Evolutionary conservation across 352 stramenopile species (phyloP).

Genomic region (Pythium scleroteichum): DNA sequence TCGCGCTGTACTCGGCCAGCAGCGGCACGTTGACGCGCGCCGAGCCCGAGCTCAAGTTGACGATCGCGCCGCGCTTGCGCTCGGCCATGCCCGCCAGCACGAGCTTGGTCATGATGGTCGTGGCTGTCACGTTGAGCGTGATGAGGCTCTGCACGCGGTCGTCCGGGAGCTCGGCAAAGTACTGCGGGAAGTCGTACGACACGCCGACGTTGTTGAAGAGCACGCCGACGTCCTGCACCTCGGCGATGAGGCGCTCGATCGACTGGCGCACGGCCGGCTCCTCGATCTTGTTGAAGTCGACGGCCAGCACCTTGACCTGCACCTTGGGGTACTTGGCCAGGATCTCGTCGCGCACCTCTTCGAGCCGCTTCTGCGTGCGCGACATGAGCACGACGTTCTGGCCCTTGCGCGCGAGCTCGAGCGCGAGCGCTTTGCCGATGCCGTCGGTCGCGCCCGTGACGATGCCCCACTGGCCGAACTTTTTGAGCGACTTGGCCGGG

Average conservation of each 20-base stretch:
- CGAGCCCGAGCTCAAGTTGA: conserved; percentile 98
- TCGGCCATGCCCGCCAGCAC: conserved; percentile 93
- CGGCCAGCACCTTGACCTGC: conserved; percentile 85
- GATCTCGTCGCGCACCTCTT: conserved; percentile 94
- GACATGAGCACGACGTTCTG: conserved; percentile 98
- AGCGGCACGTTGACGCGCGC: conserved; percentile 95
- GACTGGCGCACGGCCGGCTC: conserved; percentile 55
- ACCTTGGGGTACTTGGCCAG: conserved; percentile 90
- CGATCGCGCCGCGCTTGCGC: conserved; percentile 93
- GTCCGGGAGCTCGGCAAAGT: conserved; percentile 96
- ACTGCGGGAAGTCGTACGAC: conserved; percentile 98
- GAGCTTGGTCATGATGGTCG: conserved; percentile 85
- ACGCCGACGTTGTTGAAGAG: conserved; percentile 99
- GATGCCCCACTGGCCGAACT: conserved; percentile 97
- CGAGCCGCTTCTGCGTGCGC: conserved; percentile 95
- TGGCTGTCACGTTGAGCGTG: conserved; percentile 82
- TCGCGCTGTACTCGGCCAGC: conserved; percentile 96
- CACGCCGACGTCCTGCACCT: conserved; percentile 94
- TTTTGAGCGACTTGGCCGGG: conserved; percentile 91
- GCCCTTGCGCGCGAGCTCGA: conserved; percentile 96
- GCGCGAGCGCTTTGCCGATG: conserved; percentile 90
- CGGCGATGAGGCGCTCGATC: conserved; percentile 52
- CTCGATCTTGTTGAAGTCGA: conserved; percentile 95
- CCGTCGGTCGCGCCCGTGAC: conserved; percentile 97
- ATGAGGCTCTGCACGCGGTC: conserved; percentile 92